Evolutionary conservation across 768 basidiomycete species (phyloP).

Genomic region (Rubroboletus pulcherrimus): DNA sequence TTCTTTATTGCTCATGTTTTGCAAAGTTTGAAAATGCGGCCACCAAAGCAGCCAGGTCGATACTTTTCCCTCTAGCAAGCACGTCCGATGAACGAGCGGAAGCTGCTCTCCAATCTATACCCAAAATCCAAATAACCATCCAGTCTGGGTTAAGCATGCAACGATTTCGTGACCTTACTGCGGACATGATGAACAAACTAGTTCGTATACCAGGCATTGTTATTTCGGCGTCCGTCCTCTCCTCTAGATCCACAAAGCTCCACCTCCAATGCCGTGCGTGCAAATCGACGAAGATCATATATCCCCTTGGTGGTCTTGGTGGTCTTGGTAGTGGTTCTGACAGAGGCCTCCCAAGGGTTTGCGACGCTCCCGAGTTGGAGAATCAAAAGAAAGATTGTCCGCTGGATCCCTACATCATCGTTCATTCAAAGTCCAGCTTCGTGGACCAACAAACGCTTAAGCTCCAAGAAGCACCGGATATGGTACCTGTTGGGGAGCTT

Average conservation of each 20-base stretch:
- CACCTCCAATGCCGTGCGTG: constrained; percentile 93
- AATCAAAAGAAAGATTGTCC: constrained; percentile 95
- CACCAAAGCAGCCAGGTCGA: constrained; percentile 75
- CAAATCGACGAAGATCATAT: constrained; percentile 71
- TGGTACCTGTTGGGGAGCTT: constrained; percentile 98
- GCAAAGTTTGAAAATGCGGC: constrained; percentile 88
- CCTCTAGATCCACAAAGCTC: constrained; percentile 88
- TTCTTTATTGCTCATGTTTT: background rate
- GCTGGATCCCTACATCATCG: constrained; percentile 90
- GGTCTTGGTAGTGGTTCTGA: constrained; percentile 87
- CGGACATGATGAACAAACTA: constrained; percentile 91
- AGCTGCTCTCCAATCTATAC: constrained; percentile 47
- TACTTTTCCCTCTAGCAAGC: constrained; percentile 76
- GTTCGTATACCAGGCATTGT: constrained; percentile 98
- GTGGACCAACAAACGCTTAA: constrained; percentile 96
- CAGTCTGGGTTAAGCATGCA: constrained; percentile 89
- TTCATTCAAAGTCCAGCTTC: constrained; percentile 91
- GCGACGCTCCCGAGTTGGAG: constrained; percentile 74
- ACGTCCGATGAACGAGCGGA: constrained; percentile 43
- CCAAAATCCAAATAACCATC: constrained; percentile 82
- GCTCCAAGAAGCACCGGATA: constrained; percentile 97
- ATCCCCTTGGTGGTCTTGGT: constrained; percentile 74
- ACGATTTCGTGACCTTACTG: constrained; percentile 91
- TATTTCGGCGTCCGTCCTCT: constrained; percentile 92
- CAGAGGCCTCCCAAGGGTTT: constrained; percentile 79